A percentile compares a stretch with the other conserved stretches of the same genome.
These are phyloP conservation scores for Penicillium oxalicum DNA, from an alignment of 2,329 filamentous ascomycete genomes.

Conservation along the genomic window DNA sequence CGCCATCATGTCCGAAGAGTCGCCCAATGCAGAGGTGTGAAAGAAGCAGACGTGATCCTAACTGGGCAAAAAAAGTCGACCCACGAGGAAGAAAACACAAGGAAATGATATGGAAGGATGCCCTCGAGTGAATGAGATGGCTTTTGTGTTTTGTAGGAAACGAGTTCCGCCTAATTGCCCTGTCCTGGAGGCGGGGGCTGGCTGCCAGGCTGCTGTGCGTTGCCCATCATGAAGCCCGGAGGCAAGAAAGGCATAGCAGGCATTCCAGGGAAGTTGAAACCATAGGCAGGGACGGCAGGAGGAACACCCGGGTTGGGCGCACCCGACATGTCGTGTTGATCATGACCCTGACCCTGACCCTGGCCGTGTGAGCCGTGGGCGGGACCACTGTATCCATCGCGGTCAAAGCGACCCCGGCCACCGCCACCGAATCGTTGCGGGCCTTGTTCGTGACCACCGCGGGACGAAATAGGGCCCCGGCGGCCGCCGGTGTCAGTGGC, in stretches of 20 bases:
- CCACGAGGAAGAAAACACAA: no score
- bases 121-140: no score
- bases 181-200: conserved; percentile 38
- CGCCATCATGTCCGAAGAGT: no score
- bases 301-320: conserved; percentile 46
- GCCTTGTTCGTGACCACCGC: conserved; percentile 24
- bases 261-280: conserved; percentile 49
- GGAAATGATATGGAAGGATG: no score
- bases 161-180: conserved; percentile 20
- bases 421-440: conserved; percentile 21
- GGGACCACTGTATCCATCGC: conserved; percentile 27
- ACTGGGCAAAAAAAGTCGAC: not conserved
- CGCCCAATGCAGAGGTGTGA: no score
- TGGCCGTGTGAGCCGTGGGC: conserved; percentile 18
- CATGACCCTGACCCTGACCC: conserved; percentile 23
- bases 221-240: conserved; percentile 44
- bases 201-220: conserved; percentile 26
- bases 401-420: conserved; percentile 27
- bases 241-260: conserved; percentile 46
- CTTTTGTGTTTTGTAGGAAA: not conserved
- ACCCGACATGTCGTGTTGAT: conserved; percentile 33
- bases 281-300: conserved; percentile 51
- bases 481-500: conserved; percentile 47
- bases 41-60: not conserved
- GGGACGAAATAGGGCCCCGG: conserved; percentile 45